Percentiles rank a stretch among this genome's conserved stretches.
These are phyloP conservation scores for Rhizopogon vulgaris DNA, from an alignment of 768 basidiomycete species.

Conservation along the genomic window DNA sequence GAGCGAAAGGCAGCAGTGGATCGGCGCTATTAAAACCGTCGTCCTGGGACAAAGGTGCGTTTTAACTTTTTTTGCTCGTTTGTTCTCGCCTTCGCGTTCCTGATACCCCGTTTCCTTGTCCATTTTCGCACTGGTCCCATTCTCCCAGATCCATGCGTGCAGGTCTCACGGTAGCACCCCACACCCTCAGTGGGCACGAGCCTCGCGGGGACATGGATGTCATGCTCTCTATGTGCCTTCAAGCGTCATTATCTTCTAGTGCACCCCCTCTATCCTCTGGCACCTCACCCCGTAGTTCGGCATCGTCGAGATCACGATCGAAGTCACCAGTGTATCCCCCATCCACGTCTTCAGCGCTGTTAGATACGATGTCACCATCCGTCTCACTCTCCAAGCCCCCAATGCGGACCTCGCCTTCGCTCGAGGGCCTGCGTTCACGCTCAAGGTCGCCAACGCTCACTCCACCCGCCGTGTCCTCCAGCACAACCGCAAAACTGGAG, in stretches of 20 bases:
- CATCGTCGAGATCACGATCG: conserved; percentile 10
- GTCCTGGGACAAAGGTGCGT: conserved; percentile 49
- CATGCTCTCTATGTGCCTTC: conserved; percentile 72
- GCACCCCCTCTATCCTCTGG: conserved; percentile 5
- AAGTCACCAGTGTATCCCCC: conserved; percentile 21
- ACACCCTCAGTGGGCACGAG: conserved; percentile 41
- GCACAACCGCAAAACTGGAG: conserved; percentile 33
- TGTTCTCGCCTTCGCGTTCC: background rate
- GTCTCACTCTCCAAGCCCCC: conserved; percentile 17
- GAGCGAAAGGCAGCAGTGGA: conserved; percentile 68
- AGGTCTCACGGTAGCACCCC: conserved; percentile 47
- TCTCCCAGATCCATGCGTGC: conserved; percentile 58
- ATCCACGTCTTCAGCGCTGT: conserved; percentile 12
- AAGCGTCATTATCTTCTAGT: conserved; percentile 42
- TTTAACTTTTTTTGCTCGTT: no score
- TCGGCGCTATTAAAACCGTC: conserved; percentile 62
- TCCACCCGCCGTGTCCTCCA: conserved; percentile 36
- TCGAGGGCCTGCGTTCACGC: conserved; percentile 18
- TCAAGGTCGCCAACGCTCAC: conserved; percentile 24
- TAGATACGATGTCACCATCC: conserved; percentile 8
- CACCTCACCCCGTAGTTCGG: conserved; percentile 8
- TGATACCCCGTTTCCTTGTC: background rate
- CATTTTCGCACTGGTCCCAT: background rate
- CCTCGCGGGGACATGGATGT: conserved; percentile 80
- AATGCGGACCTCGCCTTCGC: conserved; percentile 11